Evolutionary conservation across 2,329 filamentous ascomycete genomes (phyloP).

Genomic region (Epichloe gansuensis): DNA sequence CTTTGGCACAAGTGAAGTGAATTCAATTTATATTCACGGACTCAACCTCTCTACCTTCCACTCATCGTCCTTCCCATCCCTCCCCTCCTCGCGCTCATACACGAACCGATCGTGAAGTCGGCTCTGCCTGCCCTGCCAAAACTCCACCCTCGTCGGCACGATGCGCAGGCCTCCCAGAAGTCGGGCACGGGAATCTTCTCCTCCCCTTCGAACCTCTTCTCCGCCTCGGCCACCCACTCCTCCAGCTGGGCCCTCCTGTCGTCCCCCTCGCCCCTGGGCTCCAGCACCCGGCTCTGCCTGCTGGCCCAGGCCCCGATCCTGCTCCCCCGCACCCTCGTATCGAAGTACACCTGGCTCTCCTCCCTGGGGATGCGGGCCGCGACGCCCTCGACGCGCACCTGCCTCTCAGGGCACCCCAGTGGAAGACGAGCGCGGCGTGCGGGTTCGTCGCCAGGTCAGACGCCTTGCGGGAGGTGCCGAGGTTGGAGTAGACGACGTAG

Average conservation of each 20-base stretch:
- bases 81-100: slow-evolving; percentile 52
- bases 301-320: slow-evolving; percentile 90
- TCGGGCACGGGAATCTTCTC: slow-evolving; percentile 81
- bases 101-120: slow-evolving; percentile 88
- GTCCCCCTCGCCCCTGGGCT: slow-evolving; percentile 33
- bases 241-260: slow-evolving; percentile 67
- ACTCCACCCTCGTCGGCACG: slow-evolving; percentile 78
- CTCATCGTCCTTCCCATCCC: slow-evolving; percentile 18
- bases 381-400: slow-evolving; percentile 78
- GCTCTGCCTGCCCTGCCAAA: slow-evolving; percentile 88
- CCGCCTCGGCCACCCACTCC: slow-evolving; percentile 61
- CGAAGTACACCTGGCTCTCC: slow-evolving; percentile 61
- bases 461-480: slow-evolving; percentile 62
- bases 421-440: slow-evolving; percentile 76
- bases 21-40: not conserved
- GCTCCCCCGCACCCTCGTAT: slow-evolving; percentile 63
- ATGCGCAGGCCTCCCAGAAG: slow-evolving; percentile 88
- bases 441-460: slow-evolving; percentile 60
- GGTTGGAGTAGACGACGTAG: slow-evolving; percentile 91
- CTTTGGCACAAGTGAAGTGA: too few relatives aligned
- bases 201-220: slow-evolving; percentile 59
- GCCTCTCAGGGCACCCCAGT: slow-evolving; percentile 76
- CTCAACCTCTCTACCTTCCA: slow-evolving; percentile 67
- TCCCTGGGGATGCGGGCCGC: slow-evolving; percentile 53
- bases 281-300: slow-evolving; percentile 68